Base-by-base conservation (phyloP, 768 basidiomycete genomes). In the Gelatoporia subvermispora region DNA sequence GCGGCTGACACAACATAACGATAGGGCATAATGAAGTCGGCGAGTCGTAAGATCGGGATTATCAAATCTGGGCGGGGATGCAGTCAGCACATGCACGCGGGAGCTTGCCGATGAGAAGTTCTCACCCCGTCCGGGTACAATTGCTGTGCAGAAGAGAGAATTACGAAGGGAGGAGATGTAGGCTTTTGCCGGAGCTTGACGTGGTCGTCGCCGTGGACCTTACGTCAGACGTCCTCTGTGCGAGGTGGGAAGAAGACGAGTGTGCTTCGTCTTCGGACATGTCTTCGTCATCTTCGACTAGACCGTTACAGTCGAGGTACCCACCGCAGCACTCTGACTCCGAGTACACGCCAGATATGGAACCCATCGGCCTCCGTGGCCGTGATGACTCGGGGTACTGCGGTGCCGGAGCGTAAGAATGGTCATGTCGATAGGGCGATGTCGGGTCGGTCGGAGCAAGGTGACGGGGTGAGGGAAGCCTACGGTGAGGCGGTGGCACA, bases 271-370 rank as follows among this genome's bases (percentile, higher is more conserved):
- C 57, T 23, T 59, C 60, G 13, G 52, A 49, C 43, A 51, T 54
- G 16, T 58, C 60, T 41, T 55, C 56, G 13, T 58, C 60, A 22
- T 65, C 60, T 52, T 67, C 68, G 50, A 60, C 61, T 20, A 77
- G 65, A 17, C 67, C 69, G 16, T 64, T 64, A 59, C 77, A 77
- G 55, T 79, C 76, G 43, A 79, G 43, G 23, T 76, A 67, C 8
- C 78, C 77, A 34, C 74, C 76, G 56, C 76, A 76, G 60, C 76
- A 78, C 18, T 78, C 73, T 5, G 68, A 63, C 20, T 60, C 65
- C 56, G 55, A 51, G 63, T 72, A 25, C 16, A 16, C 2, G 54
- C 31, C 17, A 49, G 28, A 20, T 38, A 20, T 5, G 7, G 54
- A 47, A 35, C 50, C 48, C 45, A 49, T 49, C 17, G 53, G 45